Percentiles rank a stretch among this genome's conserved stretches.
These are phyloP conservation scores for Jackrogersella minutella DNA, from an alignment of 495 filamentous ascomycete species.

Conservation along the genomic window DNA sequence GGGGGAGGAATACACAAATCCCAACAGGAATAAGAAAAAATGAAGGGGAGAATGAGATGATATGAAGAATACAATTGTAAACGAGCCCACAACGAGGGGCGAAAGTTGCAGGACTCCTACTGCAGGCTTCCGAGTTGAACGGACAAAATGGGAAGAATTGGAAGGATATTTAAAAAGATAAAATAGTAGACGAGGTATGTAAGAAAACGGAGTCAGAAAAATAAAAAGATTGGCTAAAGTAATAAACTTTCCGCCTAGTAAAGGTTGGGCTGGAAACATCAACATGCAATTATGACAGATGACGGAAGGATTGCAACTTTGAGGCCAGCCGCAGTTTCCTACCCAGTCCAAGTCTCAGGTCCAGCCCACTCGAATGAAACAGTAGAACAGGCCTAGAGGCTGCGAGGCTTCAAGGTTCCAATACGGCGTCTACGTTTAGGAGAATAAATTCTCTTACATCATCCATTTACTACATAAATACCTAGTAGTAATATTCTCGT, in stretches of 20 bases:
- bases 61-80: constrained; percentile 34
- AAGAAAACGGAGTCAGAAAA: constrained; percentile 16
- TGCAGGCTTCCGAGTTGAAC: constrained; percentile 12
- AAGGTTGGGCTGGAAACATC: background rate
- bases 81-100: constrained; percentile 25
- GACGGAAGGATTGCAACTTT: constrained; percentile 22
- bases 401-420: background rate
- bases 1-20: constrained; percentile 9
- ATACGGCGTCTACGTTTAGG: constrained; percentile 1
- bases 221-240: constrained; percentile 5
- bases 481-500: background rate
- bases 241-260: constrained; percentile 7
- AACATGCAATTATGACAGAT: constrained; percentile 34
- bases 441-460: constrained; percentile 17
- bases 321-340: constrained; percentile 3
- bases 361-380: constrained; percentile 38
- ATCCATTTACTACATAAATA: background rate
- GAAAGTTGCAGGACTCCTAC: constrained; percentile 20
- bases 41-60: background rate
- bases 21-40: constrained; percentile 5
- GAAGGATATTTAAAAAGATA: too few relatives aligned
- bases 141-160: constrained; percentile 17
- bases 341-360: constrained; percentile 12
- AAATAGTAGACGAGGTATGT: background rate
- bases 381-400: background rate